These are phyloP conservation scores for Dactylonectria macrodidyma DNA, from an alignment of 2,329 filamentous ascomycete genomes.

Conservation along the genomic window DNA sequence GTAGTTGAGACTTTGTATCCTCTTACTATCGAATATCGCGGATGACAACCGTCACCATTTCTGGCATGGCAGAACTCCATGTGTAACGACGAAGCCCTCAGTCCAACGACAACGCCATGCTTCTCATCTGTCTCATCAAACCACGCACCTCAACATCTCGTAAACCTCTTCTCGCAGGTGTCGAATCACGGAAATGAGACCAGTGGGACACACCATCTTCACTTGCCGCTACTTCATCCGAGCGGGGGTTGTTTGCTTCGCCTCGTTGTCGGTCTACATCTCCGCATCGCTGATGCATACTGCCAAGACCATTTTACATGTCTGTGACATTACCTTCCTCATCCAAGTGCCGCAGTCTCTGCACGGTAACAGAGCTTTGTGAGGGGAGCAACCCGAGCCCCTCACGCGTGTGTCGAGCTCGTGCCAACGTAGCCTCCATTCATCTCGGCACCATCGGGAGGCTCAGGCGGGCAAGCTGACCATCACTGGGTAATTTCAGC, in stretches of 20 bases:
- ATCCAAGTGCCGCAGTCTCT: neutral
- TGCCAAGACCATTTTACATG: neutral
- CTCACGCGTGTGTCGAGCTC: neutral
- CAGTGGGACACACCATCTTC: slow-evolving; percentile 2
- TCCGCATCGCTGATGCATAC: neutral
- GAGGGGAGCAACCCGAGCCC: too few species aligned
- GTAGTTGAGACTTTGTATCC: neutral
- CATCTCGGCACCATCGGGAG: neutral
- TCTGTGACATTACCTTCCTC: neutral
- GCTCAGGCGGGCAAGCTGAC: neutral
- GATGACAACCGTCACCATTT: neutral
- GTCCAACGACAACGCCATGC: neutral
- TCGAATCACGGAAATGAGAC: neutral
- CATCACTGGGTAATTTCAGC: neutral
- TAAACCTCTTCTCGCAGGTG: neutral
- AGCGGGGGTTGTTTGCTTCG: slow-evolving; percentile 9
- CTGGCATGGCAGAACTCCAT: neutral
- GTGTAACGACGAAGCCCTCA: neutral
- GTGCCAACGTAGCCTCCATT: neutral
- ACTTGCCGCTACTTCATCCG: neutral
- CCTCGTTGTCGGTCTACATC: neutral
- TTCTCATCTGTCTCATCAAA: neutral
- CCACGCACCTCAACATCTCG: neutral
- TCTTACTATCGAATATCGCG: neutral
- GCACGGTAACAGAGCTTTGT: neutral